These are phyloP conservation scores for Cyclotella sp. DNA, from an alignment of 108 stramenopile genomes.

Conservation along the genomic window DNA sequence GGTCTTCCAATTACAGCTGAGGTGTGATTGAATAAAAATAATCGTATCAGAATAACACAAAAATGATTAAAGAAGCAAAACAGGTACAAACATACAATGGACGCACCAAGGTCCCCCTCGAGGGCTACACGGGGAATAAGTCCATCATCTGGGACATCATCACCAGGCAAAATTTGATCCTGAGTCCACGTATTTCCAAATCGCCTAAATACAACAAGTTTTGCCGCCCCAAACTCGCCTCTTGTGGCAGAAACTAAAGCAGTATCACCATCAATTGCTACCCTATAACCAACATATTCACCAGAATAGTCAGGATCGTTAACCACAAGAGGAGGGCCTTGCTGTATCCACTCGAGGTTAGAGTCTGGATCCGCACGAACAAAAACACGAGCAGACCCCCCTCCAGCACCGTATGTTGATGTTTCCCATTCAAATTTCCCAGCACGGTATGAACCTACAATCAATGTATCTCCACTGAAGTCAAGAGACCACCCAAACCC, in stretches of 20 bases:
- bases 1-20: too few species aligned
- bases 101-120: background rate
- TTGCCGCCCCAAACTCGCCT: background rate
- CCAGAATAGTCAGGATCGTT: background rate
- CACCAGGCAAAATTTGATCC: background rate
- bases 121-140: constrained; percentile 3
- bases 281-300: constrained; percentile 6
- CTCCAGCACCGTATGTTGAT: background rate
- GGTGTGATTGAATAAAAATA: too few species aligned
- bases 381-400: constrained; percentile 9
- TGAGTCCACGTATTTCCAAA: constrained; percentile 2
- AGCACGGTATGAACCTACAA: constrained; percentile 4
- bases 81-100: background rate
- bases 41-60: background rate
- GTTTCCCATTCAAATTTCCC: background rate
- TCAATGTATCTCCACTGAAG: constrained; percentile 11
- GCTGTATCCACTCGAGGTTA: constrained; percentile 15
- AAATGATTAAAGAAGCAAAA: background rate
- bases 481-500: constrained; percentile 18
- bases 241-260: constrained; percentile 15
- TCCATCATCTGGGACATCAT: background rate
- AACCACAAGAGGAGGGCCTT: constrained; percentile 8
- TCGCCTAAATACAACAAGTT: constrained; percentile 14
- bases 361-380: constrained; percentile 1
- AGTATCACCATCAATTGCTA: constrained; percentile 12